Conservation (phyloP, 208 protist genomes). For the Crithidia sp. region DNA sequence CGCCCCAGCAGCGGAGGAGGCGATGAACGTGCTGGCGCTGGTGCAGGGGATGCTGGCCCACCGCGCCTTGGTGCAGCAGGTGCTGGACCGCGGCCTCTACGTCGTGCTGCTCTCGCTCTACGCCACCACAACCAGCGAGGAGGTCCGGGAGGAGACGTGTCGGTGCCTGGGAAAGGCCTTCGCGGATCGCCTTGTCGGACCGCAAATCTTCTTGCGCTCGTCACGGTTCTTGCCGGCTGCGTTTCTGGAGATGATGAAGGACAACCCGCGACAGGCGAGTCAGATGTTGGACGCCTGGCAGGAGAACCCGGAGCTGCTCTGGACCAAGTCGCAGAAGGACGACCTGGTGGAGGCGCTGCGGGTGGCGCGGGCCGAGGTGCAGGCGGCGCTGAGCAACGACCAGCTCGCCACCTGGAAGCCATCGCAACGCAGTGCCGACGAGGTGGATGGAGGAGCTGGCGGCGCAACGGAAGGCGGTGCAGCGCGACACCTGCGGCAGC, state of each 20-base stretch:
- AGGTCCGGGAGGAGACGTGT: slow-evolving; percentile 59
- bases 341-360: slow-evolving; percentile 43
- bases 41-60: slow-evolving; percentile 46
- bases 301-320: slow-evolving; percentile 94
- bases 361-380: slow-evolving; percentile 37
- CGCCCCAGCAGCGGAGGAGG: slow-evolving; percentile 5
- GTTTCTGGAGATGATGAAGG: slow-evolving; percentile 92
- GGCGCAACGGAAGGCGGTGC: neutral
- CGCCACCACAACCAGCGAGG: slow-evolving; percentile 45
- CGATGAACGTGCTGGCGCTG: slow-evolving; percentile 20
- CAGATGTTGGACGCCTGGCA: slow-evolving; percentile 87
- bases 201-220: slow-evolving; percentile 73
- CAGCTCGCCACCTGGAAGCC: slow-evolving; percentile 59
- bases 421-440: neutral
- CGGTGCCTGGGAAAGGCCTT: slow-evolving; percentile 56
- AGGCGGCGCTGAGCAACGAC: slow-evolving; percentile 33
- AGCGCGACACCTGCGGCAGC: slow-evolving; percentile 29
- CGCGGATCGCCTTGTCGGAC: slow-evolving; percentile 89
- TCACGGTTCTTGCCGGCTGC: slow-evolving; percentile 85
- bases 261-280: slow-evolving; percentile 75
- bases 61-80: slow-evolving; percentile 60
- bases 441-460: neutral
- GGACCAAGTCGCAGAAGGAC: slow-evolving; percentile 79
- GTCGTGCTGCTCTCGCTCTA: slow-evolving; percentile 68
- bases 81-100: slow-evolving; percentile 83